Evolutionary conservation across 345 rosid species (phyloP).

Genomic region (Populus deltoides): DNA sequence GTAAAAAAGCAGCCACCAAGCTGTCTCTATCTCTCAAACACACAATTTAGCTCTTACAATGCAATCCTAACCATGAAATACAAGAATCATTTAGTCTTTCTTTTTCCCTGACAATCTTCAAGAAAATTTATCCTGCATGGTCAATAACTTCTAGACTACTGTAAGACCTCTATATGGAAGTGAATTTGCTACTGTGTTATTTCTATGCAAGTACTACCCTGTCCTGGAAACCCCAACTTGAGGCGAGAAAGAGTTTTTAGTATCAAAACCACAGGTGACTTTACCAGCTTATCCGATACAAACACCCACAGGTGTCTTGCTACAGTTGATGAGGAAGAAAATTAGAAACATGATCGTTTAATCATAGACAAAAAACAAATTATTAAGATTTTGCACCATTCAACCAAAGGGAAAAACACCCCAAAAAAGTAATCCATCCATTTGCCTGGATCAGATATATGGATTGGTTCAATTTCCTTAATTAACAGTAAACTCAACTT

Average conservation of each 20-base stretch:
- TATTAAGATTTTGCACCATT: not conserved
- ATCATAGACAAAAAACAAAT: not conserved
- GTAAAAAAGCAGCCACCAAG: not conserved
- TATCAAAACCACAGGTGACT: not conserved
- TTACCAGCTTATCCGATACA: not conserved
- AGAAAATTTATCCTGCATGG: not conserved
- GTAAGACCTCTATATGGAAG: not conserved
- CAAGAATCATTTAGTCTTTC: not conserved
- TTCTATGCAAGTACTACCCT: not conserved
- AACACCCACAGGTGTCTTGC: not conserved
- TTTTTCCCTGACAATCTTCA: not conserved
- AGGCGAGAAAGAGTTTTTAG: not conserved
- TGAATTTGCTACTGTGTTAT: not conserved
- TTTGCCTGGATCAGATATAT: not conserved
- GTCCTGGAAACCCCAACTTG: not conserved
- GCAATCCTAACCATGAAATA: not conserved
- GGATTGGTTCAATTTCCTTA: not conserved
- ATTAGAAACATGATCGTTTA: not conserved
- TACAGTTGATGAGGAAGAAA: not conserved
- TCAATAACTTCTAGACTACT: not conserved
- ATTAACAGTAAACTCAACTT: constrained; percentile 17
- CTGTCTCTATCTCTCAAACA: not conserved
- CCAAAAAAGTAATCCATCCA: not conserved
- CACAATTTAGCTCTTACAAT: not conserved
- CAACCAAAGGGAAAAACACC: not conserved